Conservation (phyloP, 345 rosid species). For the Microcos paniculata region DNA sequence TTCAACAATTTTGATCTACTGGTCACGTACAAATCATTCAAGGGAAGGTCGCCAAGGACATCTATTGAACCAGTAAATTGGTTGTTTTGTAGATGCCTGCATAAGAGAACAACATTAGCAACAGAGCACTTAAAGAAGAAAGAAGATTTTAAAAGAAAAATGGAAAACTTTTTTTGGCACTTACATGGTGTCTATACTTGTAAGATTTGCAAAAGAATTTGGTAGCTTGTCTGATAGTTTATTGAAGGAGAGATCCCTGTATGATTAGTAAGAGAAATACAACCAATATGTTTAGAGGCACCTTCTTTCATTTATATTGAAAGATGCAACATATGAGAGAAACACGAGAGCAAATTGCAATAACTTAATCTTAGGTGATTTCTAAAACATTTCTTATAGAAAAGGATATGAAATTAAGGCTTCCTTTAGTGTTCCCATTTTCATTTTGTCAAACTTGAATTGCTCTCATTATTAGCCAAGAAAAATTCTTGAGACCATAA, state of each 20-base stretch:
- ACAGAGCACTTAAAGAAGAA: background rate
- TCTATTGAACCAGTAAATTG: constrained; percentile 70
- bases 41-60: constrained; percentile 66
- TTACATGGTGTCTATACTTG: constrained; percentile 64
- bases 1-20: background rate
- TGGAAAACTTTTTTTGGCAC: constrained; percentile 15
- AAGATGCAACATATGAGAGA: background rate
- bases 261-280: constrained; percentile 23
- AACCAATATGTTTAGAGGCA: background rate
- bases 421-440: background rate
- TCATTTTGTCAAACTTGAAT: background rate
- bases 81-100: constrained; percentile 76
- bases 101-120: constrained; percentile 10
- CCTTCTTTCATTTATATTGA: background rate
- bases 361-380: background rate
- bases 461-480: no score
- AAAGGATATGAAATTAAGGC: background rate
- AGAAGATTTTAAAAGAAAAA: background rate
- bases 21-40: constrained; percentile 67
- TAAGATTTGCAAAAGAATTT: constrained; percentile 55
- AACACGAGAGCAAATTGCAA: background rate
- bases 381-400: background rate
- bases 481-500: no score
- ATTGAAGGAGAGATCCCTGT: constrained; percentile 85
- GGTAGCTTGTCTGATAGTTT: constrained; percentile 72